phyloP scores from a whole-genome alignment of 768 basidiomycete species.

The Polyporus arcularius region DNA sequence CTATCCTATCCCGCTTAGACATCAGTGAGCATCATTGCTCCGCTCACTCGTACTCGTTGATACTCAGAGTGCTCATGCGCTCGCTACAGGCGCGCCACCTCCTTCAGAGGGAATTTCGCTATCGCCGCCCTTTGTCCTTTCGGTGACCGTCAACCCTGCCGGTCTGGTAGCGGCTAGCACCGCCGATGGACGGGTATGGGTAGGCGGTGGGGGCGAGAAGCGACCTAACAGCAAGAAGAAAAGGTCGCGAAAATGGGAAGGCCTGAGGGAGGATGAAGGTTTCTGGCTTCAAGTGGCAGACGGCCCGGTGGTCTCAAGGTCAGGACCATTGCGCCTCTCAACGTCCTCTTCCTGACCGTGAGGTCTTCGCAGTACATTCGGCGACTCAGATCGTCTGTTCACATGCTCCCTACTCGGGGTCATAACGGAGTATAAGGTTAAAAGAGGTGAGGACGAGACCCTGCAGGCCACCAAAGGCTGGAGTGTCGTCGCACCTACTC shows the following conservation, averaged over 20 bases:
- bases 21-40: conserved; percentile 47
- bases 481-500: conserved; percentile 41
- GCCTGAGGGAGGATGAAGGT: conserved; percentile 52
- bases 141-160: conserved; percentile 54
- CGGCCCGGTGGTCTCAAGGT: conserved; percentile 77
- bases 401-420: conserved; percentile 65
- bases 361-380: conserved; percentile 46
- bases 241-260: conserved; percentile 70
- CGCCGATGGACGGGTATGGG: conserved; percentile 72
- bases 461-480: conserved; percentile 48
- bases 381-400: conserved; percentile 45
- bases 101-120: conserved; percentile 53
- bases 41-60: not conserved
- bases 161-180: conserved; percentile 71
- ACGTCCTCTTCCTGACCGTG: not conserved
- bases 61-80: not conserved
- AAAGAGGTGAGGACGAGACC: conserved; percentile 37
- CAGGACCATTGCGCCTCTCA: conserved; percentile 22
- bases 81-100: conserved; percentile 30
- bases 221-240: conserved; percentile 38
- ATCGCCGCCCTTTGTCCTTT: conserved; percentile 76
- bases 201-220: conserved; percentile 72
- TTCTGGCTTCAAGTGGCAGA: conserved; percentile 56
- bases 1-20: conserved; percentile 56
- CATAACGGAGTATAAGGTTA: conserved; percentile 50